Conservation (phyloP, 345 rosid species). For the Chamaenerion angustifolium region DNA sequence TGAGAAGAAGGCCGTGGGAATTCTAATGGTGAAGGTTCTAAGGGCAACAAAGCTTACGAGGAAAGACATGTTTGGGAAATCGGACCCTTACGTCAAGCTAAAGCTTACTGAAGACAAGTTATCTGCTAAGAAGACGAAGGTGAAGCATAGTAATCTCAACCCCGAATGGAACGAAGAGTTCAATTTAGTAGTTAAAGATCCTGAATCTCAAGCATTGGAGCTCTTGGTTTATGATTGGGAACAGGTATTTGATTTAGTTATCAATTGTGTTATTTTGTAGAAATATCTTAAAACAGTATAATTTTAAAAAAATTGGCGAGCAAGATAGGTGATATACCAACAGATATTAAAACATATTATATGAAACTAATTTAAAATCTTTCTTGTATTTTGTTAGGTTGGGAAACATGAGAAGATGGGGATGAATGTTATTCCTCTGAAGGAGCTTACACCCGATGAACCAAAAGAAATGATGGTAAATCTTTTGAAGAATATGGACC, state of each 20-base stretch:
- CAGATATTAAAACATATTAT: too few relatives aligned
- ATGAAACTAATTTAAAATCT: background rate
- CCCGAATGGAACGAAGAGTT: conserved; percentile 98
- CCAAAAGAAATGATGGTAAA: conserved; percentile 55
- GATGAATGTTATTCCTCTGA: conserved; percentile 51
- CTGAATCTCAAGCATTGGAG: conserved; percentile 50
- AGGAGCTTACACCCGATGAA: conserved; percentile 67
- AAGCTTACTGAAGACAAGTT: conserved; percentile 74
- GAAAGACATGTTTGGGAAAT: conserved; percentile 73
- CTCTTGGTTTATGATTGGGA: conserved; percentile 80
- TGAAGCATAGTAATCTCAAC: conserved; percentile 69
- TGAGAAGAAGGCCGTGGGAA: conserved; percentile 68
- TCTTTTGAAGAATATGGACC: conserved; percentile 65
- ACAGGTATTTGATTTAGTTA: conserved; percentile 33
- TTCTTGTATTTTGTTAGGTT: conserved; percentile 26
- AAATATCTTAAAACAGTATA: too few relatives aligned
- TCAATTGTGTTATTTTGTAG: background rate
- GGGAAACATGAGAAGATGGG: conserved; percentile 94
- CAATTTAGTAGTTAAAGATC: conserved; percentile 58
- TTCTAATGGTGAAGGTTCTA: conserved; percentile 59
- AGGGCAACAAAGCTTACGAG: conserved; percentile 66
- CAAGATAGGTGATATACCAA: too few relatives aligned
- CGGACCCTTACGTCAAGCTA: conserved; percentile 88
- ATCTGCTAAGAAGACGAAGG: conserved; percentile 55
- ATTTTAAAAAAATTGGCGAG: too few relatives aligned